Evolutionary conservation across 257 asterid genomes (phyloP), one percentile per base, ranked within the genome.

Genomic region (Striga asiatica): DNA sequence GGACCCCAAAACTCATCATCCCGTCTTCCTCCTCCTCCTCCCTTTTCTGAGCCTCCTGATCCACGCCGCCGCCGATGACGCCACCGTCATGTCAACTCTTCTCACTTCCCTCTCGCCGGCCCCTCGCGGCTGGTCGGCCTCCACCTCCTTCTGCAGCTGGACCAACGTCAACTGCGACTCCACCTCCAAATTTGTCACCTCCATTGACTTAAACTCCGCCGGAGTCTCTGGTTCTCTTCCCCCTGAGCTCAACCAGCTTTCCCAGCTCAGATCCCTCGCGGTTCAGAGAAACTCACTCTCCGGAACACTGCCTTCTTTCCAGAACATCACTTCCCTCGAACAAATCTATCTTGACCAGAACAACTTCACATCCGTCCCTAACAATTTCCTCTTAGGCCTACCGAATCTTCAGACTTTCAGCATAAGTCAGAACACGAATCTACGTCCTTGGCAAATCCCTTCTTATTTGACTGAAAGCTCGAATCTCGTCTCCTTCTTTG

Each of bases 371-470:
- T 66, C 81, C 0, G 14, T 80, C 3, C 89, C 98, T 0, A 16
- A 38, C 1, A 70, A 76, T 73, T 86, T 86, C 74, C 80, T 89
- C 1, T 8, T 68, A 1, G 96, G 98, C 1, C 61, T 77, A 7
- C 25, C 75, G 0, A 76, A 56, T 56, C 78, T 91, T 25, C 77
- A 45, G 50, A 18, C 37, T 8, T 45, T 84, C 54, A 83, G 92
- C 46, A 54, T 91, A 2, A 71, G 77, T 52, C 79, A 80, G 0
- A 89, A 89, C 23, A 0, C 17, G 0, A 24, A 63, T 0, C 75
- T 91, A 23, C 11, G 56, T 19, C 50, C 81, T 1, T 91, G 98
- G 98, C 61, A 74, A 17, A 80, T 91, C 56, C 98, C 96, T 5
- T 0, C 45, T 13, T 74, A 83, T 43, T 48, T 81, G 45, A 65